These are phyloP conservation scores for Suillus weaverae DNA, from an alignment of 768 basidiomycete genomes.

Conservation along the genomic window DNA sequence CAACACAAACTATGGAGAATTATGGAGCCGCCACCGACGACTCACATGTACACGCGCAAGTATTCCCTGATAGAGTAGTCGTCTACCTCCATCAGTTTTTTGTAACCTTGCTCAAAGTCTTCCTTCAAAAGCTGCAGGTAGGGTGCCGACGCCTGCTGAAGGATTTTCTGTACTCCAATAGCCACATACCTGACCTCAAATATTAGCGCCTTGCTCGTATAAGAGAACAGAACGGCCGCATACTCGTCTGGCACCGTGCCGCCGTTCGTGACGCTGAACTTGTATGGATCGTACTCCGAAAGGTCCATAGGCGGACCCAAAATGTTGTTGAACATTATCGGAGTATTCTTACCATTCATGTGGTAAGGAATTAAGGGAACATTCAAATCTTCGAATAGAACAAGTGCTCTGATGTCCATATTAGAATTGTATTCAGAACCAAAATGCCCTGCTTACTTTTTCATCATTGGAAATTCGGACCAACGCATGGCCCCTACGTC, in stretches of 20 bases:
- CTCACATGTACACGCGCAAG: background rate
- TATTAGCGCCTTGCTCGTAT: background rate
- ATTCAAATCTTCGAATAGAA: background rate
- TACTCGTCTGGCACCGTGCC: conserved; percentile 1
- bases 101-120: background rate
- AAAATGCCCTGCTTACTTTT: background rate
- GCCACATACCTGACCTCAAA: background rate
- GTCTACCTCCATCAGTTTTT: background rate
- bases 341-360: background rate
- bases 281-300: background rate
- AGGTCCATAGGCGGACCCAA: background rate
- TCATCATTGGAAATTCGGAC: background rate
- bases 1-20: background rate
- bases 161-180: background rate
- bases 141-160: background rate
- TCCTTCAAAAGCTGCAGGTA: conserved; percentile 2
- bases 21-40: background rate
- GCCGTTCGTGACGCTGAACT: background rate
- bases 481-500: conserved; percentile 1
- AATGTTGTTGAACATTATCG: background rate
- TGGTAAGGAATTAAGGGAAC: background rate
- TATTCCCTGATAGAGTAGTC: background rate
- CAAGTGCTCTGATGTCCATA: background rate
- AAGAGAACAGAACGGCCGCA: background rate
- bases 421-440: background rate